These are phyloP conservation scores for Cercophora newfieldiana DNA, from an alignment of 495 filamentous ascomycete genomes.

Conservation along the genomic window DNA sequence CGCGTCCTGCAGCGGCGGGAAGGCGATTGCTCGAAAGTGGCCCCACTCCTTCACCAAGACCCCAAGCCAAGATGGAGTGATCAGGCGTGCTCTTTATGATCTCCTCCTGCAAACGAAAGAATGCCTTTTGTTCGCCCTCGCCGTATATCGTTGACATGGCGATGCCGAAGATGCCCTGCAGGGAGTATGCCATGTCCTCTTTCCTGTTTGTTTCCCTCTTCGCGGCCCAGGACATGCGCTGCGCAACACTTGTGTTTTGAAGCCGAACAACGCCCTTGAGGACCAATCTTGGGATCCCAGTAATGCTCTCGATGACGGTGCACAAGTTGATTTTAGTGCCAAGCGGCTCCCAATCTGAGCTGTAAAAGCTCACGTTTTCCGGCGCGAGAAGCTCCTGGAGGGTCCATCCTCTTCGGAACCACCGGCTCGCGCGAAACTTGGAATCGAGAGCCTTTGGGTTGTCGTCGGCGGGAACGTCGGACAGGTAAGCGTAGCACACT, in stretches of 20 bases:
- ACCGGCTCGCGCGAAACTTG: background rate
- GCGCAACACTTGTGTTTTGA: background rate
- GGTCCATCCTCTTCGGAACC: background rate
- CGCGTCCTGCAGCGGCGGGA: too few relatives aligned
- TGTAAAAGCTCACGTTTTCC: background rate
- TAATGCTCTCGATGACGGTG: too few relatives aligned
- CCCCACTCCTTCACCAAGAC: too few relatives aligned
- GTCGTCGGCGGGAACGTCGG: conserved; percentile 22
- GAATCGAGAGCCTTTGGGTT: background rate
- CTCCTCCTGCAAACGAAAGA: background rate
- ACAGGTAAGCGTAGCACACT: conserved; percentile 34
- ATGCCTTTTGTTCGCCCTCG: background rate
- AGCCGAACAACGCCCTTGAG: background rate
- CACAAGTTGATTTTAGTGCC: too few relatives aligned
- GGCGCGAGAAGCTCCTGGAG: background rate
- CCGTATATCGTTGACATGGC: background rate
- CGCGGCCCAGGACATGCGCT: background rate
- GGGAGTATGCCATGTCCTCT: background rate
- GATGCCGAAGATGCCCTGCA: background rate
- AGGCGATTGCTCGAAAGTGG: too few relatives aligned
- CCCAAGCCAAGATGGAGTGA: too few relatives aligned
- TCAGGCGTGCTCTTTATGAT: too few relatives aligned
- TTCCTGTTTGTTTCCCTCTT: background rate
- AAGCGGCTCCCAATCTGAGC: background rate
- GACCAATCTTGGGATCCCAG: too few relatives aligned